Conservation (phyloP, 2,329 filamentous ascomycete genomes). For the Phialophora chinensis region DNA sequence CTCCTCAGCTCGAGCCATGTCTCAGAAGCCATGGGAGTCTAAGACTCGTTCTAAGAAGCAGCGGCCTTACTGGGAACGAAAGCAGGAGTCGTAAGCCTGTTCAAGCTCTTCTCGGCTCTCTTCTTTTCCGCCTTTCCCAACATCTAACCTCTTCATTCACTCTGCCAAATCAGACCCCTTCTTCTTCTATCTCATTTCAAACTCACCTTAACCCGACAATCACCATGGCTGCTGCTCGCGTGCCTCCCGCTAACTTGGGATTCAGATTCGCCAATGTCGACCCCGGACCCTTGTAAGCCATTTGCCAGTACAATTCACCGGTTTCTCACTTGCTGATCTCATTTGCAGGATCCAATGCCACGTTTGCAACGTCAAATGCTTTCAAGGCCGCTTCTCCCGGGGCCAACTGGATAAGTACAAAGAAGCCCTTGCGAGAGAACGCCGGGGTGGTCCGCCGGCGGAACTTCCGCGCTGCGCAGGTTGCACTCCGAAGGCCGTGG, state of each 20-base stretch:
- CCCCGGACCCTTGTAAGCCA: not conserved
- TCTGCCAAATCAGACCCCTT: not conserved
- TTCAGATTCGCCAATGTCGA: slow-evolving; percentile 7
- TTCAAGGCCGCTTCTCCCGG: slow-evolving; percentile 51
- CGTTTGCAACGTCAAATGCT: slow-evolving; percentile 52
- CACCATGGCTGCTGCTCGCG: not conserved
- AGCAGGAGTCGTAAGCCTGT: slow-evolving; percentile 30
- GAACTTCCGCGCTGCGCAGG: slow-evolving; percentile 48
- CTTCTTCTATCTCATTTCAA: not conserved
- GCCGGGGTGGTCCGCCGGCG: slow-evolving; percentile 33
- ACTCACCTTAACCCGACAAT: not conserved
- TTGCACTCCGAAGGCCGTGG: slow-evolving; percentile 52
- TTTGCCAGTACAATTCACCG: not conserved
- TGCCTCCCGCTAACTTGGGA: not conserved
- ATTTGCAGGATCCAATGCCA: slow-evolving; percentile 54
- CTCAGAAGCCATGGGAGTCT: slow-evolving; percentile 21
- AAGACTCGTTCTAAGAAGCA: slow-evolving; percentile 29
- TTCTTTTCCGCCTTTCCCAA: not conserved
- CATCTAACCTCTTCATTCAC: not conserved
- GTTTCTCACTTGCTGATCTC: not conserved
- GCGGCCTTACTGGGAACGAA: slow-evolving; percentile 27
- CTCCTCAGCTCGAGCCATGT: not conserved
- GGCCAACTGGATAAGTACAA: slow-evolving; percentile 51
- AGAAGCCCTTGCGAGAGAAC: slow-evolving; percentile 17
- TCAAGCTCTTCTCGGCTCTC: not conserved